Evolutionary conservation across 75 land plant species (phyloP), one percentile per base, ranked within the genome.

Genomic region (Picea glauca): DNA sequence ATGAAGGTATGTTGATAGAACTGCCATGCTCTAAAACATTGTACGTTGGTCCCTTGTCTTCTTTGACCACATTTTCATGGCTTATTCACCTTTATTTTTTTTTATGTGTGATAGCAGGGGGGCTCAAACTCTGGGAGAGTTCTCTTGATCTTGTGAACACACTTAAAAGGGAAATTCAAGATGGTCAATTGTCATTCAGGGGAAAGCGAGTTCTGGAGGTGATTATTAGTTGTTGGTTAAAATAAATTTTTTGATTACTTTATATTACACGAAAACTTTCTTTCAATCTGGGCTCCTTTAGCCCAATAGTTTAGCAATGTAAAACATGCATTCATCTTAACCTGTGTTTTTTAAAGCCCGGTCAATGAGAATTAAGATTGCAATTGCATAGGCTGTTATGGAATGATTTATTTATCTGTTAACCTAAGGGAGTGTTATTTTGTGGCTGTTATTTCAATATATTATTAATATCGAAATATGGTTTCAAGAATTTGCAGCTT

Each of bases 131-230:
- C 33, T 89, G 87, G 85, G 96, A 93, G 21, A 83, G 96, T 78
- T 81, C 93, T 15, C 61, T 84, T 62, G 89, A 89, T 80, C 88
- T 91, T 67, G 88, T 93, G 4, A 89, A 88, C 83, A 85, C 83
- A 33, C 84, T 93, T 23, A 90, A 89, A 75, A 82, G 85, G 80
- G 96, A 93, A 67, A 85, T 91, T 66, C 88, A 91, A 60, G 96
- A 93, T 86, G 96, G 96, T 20, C 93, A 88, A 64, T 74, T 93
- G 72, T 90, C 90, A 63, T 93, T 93, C 66, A 91, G 96, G 74
- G 96, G 96, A 32, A 93, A 93, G 79, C 79, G 83, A 18, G 90
- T 93, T 57, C 73, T 93, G n/a, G 96, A 93, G 92, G 96, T 91
- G 80, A 68, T 62, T 4, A 15, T 78, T 75, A 18, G n/a, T 31